phyloP scores from a whole-genome alignment of 768 basidiomycete genomes.

The Lactarius quietus region DNA sequence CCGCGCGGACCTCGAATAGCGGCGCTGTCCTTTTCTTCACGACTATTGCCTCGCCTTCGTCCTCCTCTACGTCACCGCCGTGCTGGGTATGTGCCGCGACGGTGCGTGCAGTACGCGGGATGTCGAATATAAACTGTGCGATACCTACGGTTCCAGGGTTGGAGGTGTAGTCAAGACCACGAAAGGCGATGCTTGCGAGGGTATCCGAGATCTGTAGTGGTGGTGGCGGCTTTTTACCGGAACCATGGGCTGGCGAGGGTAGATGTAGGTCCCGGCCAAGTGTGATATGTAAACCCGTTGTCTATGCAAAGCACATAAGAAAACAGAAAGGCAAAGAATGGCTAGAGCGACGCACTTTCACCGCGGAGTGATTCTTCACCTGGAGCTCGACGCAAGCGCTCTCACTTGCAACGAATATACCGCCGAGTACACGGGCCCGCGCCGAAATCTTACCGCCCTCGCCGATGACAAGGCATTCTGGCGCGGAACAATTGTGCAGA shows the following conservation, averaged over 20 bases:
- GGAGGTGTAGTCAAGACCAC: slow-evolving; percentile 70
- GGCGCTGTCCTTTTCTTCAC: slow-evolving; percentile 25
- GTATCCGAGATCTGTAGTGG: slow-evolving; percentile 65
- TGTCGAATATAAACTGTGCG: slow-evolving; percentile 74
- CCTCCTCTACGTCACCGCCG: slow-evolving; percentile 42
- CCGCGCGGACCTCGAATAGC: slow-evolving; percentile 67
- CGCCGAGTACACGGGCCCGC: slow-evolving; percentile 62
- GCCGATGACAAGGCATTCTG: slow-evolving; percentile 62
- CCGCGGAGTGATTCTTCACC: slow-evolving; percentile 77
- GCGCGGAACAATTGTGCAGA: slow-evolving; percentile 36
- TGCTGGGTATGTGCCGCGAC: slow-evolving; percentile 58
- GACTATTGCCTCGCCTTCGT: slow-evolving; percentile 32
- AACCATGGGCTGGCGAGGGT: slow-evolving; percentile 34
- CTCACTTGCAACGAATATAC: slow-evolving; percentile 63
- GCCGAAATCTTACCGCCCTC: slow-evolving; percentile 81
- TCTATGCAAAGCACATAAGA: slow-evolving; percentile 41
- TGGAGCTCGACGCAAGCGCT: slow-evolving; percentile 70
- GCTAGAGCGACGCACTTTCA: slow-evolving; percentile 51
- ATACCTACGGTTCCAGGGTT: slow-evolving; percentile 73
- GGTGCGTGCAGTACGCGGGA: slow-evolving; percentile 63
- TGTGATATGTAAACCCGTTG: slow-evolving; percentile 58
- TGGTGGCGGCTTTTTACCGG: slow-evolving; percentile 39
- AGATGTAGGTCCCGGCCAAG: slow-evolving; percentile 60
- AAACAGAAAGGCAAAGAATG: neutral
- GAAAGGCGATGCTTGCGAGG: slow-evolving; percentile 63